These are phyloP conservation scores for Beauveria sp. DNA, from an alignment of 2,329 filamentous ascomycete genomes.

Conservation along the genomic window DNA sequence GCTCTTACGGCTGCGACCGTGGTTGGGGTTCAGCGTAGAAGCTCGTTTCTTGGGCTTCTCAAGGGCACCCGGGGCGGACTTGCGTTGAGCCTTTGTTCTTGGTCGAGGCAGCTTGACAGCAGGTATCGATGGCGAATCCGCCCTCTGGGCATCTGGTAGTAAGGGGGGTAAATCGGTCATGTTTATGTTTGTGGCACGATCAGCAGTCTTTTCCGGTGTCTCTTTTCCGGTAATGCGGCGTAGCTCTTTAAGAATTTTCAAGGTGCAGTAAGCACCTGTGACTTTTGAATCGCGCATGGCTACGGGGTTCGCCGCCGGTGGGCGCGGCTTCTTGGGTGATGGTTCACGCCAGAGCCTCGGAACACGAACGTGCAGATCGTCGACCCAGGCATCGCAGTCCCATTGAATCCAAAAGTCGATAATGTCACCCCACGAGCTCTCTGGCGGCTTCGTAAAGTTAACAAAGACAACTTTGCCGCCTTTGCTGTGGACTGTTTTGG, in stretches of 20 bases:
- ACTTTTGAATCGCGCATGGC: conserved; percentile 38
- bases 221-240: conserved; percentile 26
- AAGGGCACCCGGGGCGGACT: conserved; percentile 32
- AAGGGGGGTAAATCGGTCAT: conserved; percentile 2
- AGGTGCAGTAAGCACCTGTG: conserved; percentile 36
- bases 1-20: conserved; percentile 24
- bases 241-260: conserved; percentile 34
- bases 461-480: conserved; percentile 66
- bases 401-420: conserved; percentile 69
- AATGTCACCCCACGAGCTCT: conserved; percentile 64
- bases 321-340: conserved; percentile 30
- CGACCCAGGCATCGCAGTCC: conserved; percentile 69
- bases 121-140: conserved; percentile 8
- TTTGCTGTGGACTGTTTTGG: conserved; percentile 60
- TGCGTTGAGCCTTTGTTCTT: conserved; percentile 28
- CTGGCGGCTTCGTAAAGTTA: conserved; percentile 63
- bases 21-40: conserved; percentile 30
- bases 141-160: conserved; percentile 6
- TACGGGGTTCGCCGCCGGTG: conserved; percentile 30
- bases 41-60: conserved; percentile 22
- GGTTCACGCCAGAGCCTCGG: conserved; percentile 52
- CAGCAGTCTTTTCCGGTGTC: conserved; percentile 7
- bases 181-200: conserved; percentile 16
- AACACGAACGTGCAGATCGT: conserved; percentile 51
- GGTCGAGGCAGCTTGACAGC: conserved; percentile 4